phyloP scores from a whole-genome alignment of 2,329 filamentous ascomycete genomes.

The Fusarium duplospermum region DNA sequence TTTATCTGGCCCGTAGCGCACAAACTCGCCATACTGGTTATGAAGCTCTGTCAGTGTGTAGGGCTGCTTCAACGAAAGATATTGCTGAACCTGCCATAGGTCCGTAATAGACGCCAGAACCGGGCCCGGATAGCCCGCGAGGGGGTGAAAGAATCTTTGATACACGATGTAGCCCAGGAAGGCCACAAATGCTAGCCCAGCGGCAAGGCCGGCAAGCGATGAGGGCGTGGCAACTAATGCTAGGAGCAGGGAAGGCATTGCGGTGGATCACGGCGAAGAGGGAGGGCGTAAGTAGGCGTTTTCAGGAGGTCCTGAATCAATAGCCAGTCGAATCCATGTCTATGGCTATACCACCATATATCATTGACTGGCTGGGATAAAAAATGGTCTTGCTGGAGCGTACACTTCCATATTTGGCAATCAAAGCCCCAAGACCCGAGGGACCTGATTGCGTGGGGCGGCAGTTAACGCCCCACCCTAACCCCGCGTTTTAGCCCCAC shows the following conservation, averaged over 20 bases:
- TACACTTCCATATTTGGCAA: not conserved
- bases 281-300: not conserved
- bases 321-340: not conserved
- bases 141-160: conserved; percentile 21
- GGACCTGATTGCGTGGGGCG: not conserved
- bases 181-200: not conserved
- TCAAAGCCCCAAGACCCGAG: not conserved
- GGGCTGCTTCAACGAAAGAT: conserved; percentile 14
- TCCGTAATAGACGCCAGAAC: conserved; percentile 24
- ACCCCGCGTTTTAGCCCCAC: too few species aligned
- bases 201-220: not conserved
- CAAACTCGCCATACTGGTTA: conserved; percentile 18
- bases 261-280: not conserved
- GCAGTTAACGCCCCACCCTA: not conserved
- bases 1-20: conserved; percentile 26
- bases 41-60: conserved; percentile 24
- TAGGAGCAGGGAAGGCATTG: not conserved
- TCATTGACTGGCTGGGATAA: not conserved
- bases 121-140: conserved; percentile 21
- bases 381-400: not conserved
- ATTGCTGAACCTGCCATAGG: conserved; percentile 23
- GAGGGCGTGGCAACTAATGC: not conserved
- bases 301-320: not conserved
- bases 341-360: not conserved
- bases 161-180: conserved; percentile 12